These are phyloP conservation scores for Pseudomonodictys pantanalensis DNA, from an alignment of 495 filamentous ascomycete genomes.

Conservation along the genomic window DNA sequence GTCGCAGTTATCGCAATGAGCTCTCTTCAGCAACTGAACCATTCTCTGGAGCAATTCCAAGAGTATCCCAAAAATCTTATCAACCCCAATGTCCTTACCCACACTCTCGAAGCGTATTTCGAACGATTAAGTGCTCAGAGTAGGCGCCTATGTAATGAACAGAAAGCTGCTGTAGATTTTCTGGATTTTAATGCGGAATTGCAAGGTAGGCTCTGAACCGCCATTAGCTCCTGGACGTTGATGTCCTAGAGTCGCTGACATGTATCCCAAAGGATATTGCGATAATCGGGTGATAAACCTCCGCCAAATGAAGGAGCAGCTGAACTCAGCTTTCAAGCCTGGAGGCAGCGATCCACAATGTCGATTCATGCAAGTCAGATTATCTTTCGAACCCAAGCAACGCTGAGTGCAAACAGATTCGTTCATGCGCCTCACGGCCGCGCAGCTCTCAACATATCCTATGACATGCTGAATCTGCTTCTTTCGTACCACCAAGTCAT, in stretches of 20 bases:
- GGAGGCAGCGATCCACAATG: conserved; percentile 15
- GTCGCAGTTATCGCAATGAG: background rate
- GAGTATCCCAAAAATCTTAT: conserved; percentile 13
- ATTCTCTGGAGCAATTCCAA: background rate
- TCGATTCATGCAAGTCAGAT: conserved; percentile 19
- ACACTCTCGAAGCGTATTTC: conserved; percentile 5
- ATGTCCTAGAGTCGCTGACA: too few species aligned
- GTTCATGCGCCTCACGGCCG: conserved; percentile 16
- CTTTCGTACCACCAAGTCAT: conserved; percentile 48
- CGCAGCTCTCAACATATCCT: conserved; percentile 11
- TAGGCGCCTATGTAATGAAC: conserved; percentile 7
- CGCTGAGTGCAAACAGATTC: conserved; percentile 8
- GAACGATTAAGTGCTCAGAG: background rate
- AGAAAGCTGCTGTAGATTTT: conserved; percentile 22
- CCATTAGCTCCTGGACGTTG: too few species aligned
- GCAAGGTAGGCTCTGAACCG: conserved; percentile 5
- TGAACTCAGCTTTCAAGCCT: conserved; percentile 1
- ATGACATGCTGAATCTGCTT: conserved; percentile 40
- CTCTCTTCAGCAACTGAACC: background rate
- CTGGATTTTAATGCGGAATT: conserved; percentile 4
- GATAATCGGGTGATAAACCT: background rate
- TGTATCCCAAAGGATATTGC: too few species aligned
- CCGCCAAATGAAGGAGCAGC: conserved; percentile 6
- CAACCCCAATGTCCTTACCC: background rate
- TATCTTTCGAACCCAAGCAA: background rate